These are phyloP conservation scores for Lophium mytilinum DNA, from an alignment of 495 filamentous ascomycete genomes.

Conservation along the genomic window DNA sequence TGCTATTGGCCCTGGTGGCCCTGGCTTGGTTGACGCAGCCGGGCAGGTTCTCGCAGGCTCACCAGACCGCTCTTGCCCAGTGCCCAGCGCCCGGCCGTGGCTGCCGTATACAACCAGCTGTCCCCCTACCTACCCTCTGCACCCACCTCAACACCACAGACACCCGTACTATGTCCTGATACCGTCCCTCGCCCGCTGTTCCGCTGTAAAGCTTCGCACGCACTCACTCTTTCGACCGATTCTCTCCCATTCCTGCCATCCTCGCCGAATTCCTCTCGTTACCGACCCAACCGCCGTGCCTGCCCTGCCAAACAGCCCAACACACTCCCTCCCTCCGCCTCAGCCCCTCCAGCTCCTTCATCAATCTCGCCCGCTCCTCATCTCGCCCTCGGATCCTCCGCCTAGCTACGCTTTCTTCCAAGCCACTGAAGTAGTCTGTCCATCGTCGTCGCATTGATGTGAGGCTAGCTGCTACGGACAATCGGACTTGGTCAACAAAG, in stretches of 20 bases:
- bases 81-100: not conserved
- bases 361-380: not conserved
- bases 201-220: constrained; percentile 3
- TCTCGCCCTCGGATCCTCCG: not conserved
- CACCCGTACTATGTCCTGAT: not conserved
- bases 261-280: constrained; percentile 1
- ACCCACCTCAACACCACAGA: not conserved
- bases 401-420: not conserved
- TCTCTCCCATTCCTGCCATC: constrained; percentile 2
- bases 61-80: too few species aligned
- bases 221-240: constrained; percentile 6
- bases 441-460: constrained; percentile 25
- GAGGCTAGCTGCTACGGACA: constrained; percentile 11
- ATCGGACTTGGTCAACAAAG: constrained; percentile 8
- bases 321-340: not conserved
- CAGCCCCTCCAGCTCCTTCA: not conserved
- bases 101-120: not conserved
- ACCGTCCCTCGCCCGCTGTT: constrained; percentile 1
- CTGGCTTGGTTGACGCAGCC: too few species aligned
- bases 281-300: constrained; percentile 21
- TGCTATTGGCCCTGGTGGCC: too few species aligned
- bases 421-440: constrained; percentile 1
- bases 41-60: too few species aligned
- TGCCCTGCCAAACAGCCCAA: constrained; percentile 16
- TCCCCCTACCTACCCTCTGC: not conserved